phyloP scores from a whole-genome alignment of 73 alveolate genomes.

The Tetrahymena elliotti region DNA sequence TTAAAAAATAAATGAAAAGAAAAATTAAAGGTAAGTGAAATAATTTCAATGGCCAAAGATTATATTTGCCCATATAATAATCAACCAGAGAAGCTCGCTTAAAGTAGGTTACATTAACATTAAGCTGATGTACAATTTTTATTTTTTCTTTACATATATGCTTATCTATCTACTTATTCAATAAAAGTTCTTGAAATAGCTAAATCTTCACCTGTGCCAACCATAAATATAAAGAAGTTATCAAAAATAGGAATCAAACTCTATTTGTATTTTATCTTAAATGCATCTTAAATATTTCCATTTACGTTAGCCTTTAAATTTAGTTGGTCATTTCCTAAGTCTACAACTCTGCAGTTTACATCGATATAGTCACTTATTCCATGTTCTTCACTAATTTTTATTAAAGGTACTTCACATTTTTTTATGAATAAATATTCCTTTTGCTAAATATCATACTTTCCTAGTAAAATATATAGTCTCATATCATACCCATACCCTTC shows the following conservation, averaged over 20 bases:
- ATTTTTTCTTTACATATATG: background rate
- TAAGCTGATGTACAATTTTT: background rate
- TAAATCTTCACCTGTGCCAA: background rate
- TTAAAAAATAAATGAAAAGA: background rate
- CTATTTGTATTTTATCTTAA: background rate
- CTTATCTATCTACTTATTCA: background rate
- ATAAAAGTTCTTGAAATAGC: background rate
- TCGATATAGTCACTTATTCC: background rate
- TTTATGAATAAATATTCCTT: background rate
- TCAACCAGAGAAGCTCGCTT: slow-evolving; percentile 1
- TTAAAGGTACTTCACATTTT: background rate
- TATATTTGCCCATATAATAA: background rate
- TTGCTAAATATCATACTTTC: background rate
- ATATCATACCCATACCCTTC: background rate
- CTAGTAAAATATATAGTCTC: background rate
- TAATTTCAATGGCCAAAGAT: background rate
- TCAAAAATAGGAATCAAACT: background rate
- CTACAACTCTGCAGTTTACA: background rate
- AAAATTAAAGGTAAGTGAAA: background rate
- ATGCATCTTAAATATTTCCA: background rate
- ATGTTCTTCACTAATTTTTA: background rate
- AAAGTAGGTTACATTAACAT: background rate
- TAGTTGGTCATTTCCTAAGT: background rate
- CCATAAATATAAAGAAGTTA: background rate
- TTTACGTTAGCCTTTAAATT: background rate